Conservation (phyloP, 1,284 basidiomycete species). For the Meripilus lineatus region DNA sequence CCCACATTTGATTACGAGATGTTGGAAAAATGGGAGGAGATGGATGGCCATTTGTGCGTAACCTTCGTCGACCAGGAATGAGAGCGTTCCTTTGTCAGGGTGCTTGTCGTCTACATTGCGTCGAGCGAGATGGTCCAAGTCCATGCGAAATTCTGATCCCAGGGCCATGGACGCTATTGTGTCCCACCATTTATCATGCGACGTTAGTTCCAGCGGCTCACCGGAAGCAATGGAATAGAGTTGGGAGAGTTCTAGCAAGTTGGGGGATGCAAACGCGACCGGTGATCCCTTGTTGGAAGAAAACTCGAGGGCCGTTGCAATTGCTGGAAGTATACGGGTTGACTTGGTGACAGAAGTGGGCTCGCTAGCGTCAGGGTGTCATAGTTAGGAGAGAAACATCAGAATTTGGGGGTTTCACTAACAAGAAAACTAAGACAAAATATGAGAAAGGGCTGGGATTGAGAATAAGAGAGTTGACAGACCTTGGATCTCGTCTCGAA, state of each 20-base stretch:
- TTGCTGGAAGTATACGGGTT: slow-evolving; percentile 60
- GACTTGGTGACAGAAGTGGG: slow-evolving; percentile 88
- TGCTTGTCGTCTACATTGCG: slow-evolving; percentile 35
- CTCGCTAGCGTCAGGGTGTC: slow-evolving; percentile 57
- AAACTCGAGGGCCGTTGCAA: slow-evolving; percentile 34
- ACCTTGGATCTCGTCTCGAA: slow-evolving; percentile 47
- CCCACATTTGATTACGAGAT: slow-evolving; percentile 83
- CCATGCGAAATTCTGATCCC: slow-evolving; percentile 56
- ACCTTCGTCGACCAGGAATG: slow-evolving; percentile 65
- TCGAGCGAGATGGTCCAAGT: slow-evolving; percentile 56
- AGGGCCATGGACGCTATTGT: slow-evolving; percentile 59
- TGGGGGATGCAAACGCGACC: slow-evolving; percentile 74
- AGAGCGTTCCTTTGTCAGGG: slow-evolving; percentile 41
- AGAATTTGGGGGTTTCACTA: slow-evolving; percentile 21
- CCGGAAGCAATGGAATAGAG: slow-evolving; percentile 53
- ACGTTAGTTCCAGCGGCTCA: slow-evolving; percentile 44
- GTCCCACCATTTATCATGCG: slow-evolving; percentile 59
- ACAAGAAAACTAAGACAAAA: slow-evolving; percentile 53
- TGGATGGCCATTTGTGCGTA: slow-evolving; percentile 75
- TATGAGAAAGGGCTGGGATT: background rate
- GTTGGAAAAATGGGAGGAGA: slow-evolving; percentile 76
- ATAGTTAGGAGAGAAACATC: slow-evolving; percentile 10
- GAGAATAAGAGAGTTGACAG: slow-evolving; percentile 19
- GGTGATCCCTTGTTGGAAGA: slow-evolving; percentile 32
- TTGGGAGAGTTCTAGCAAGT: slow-evolving; percentile 68